Percentiles rank a stretch among this genome's conserved stretches.
phyloP scores from a whole-genome alignment of 345 rosid genomes.

The Combretum micranthum region DNA sequence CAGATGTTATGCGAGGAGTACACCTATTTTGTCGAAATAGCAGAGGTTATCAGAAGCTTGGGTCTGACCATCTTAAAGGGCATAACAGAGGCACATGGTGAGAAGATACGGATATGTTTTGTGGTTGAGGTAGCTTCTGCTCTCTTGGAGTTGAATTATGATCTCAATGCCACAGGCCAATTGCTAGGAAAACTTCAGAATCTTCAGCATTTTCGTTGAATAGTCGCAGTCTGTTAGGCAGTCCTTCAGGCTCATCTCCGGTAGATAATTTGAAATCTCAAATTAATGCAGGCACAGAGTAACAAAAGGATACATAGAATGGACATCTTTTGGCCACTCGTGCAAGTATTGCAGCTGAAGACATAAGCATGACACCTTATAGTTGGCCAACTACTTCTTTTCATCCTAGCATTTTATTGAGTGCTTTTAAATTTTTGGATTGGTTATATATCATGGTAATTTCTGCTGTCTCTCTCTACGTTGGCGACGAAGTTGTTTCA shows the following conservation, averaged over 20 bases:
- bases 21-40: constrained; percentile 88
- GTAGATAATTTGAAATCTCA: constrained; percentile 4
- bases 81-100: constrained; percentile 64
- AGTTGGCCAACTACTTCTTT: not conserved
- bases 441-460: not conserved
- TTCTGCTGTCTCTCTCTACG: not conserved
- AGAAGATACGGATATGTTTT: constrained; percentile 80
- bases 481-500: constrained; percentile 3
- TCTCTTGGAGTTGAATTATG: not conserved
- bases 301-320: constrained; percentile 72
- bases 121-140: constrained; percentile 69
- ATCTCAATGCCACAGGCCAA: constrained; percentile 1
- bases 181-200: not conserved
- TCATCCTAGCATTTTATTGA: no score
- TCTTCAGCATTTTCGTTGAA: not conserved
- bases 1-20: constrained; percentile 95
- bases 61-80: constrained; percentile 88
- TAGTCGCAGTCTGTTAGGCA: not conserved
- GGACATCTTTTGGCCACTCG: constrained; percentile 93
- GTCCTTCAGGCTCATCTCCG: not conserved
- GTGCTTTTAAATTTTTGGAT: not conserved
- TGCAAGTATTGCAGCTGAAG: constrained; percentile 76
- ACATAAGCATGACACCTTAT: constrained; percentile 16
- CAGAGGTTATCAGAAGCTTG: constrained; percentile 76
- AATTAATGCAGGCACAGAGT: constrained; percentile 60